phyloP scores from a whole-genome alignment of 1,139 yeast genomes.

The Hyphopichia buzzinii region DNA sequence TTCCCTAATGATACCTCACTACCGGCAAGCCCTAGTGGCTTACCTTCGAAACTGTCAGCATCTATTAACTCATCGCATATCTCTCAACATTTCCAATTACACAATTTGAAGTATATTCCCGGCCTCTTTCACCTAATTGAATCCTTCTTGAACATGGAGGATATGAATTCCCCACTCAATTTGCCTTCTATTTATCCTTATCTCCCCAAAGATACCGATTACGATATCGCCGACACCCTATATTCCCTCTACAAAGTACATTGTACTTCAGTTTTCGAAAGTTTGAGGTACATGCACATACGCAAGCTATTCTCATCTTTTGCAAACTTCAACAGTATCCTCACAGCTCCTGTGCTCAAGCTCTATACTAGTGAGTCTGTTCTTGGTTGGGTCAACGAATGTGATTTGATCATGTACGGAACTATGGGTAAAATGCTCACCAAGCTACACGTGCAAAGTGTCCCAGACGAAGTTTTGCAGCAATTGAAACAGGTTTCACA shows the following conservation, averaged over 20 bases:
- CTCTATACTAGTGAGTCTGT: constrained; percentile 52
- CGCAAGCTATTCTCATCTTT: constrained; percentile 57
- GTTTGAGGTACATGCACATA: constrained; percentile 66
- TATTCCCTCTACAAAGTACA: constrained; percentile 61
- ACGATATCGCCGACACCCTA: constrained; percentile 61
- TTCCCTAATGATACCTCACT: constrained; percentile 29
- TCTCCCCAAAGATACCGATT: constrained; percentile 49
- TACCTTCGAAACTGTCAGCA: constrained; percentile 3
- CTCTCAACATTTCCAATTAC: constrained; percentile 7
- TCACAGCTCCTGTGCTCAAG: constrained; percentile 65
- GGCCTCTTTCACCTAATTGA: constrained; percentile 32
- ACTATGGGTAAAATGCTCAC: constrained; percentile 62
- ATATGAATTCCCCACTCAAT: constrained; percentile 31
- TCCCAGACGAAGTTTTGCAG: constrained; percentile 54
- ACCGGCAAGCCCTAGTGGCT: constrained; percentile 16
- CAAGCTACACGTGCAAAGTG: constrained; percentile 62
- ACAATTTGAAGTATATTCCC: constrained; percentile 34
- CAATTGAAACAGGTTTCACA: constrained; percentile 47
- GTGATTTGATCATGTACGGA: constrained; percentile 65
- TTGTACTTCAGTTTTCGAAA: constrained; percentile 60
- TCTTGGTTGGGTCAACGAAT: constrained; percentile 60
- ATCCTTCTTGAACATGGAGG: constrained; percentile 16
- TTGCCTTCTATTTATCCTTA: constrained; percentile 55
- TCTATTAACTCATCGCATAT: constrained; percentile 6
- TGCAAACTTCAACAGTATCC: constrained; percentile 53